phyloP scores from a whole-genome alignment of 2,329 filamentous ascomycete genomes.

The Aspergillus sp. region DNA sequence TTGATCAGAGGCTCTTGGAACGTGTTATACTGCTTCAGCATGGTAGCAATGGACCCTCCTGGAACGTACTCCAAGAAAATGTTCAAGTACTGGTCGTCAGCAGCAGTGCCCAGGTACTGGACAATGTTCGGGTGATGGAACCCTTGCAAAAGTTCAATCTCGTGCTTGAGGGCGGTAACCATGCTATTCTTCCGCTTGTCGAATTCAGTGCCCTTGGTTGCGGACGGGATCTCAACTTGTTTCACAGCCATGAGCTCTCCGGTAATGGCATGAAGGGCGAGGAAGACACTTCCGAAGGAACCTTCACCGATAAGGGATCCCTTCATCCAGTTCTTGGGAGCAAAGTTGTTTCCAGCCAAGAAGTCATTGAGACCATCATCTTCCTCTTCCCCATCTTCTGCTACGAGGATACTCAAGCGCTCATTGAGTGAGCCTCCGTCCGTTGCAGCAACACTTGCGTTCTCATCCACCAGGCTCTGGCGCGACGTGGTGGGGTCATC shows the following conservation, averaged over 20 bases:
- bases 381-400: conserved; percentile 86
- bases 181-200: conserved; percentile 95
- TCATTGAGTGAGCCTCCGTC: conserved; percentile 76
- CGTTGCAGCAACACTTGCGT: conserved; percentile 66
- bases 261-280: conserved; percentile 92
- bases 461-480: conserved; percentile 84
- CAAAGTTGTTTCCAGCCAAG: conserved; percentile 88
- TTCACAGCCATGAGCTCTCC: conserved; percentile 98
- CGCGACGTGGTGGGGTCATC: conserved; percentile 77
- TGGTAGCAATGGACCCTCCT: conserved; percentile 94
- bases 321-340: conserved; percentile 99
- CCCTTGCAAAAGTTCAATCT: conserved; percentile 91
- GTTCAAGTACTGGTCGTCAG: conserved; percentile 87
- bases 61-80: conserved; percentile 99
- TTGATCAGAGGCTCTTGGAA: conserved; percentile 90
- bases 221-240: conserved; percentile 89
- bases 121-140: conserved; percentile 97
- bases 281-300: conserved; percentile 92
- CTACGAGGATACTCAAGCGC: conserved; percentile 77
- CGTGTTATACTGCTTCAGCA: conserved; percentile 97
- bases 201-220: conserved; percentile 72
- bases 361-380: conserved; percentile 90
- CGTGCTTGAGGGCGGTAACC: conserved; percentile 95
- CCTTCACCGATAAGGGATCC: conserved; percentile 95
- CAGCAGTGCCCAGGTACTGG: conserved; percentile 94